Evolutionary conservation across 2,329 filamentous ascomycete species (phyloP).

Genomic region (Tolypocladium paradoxum): DNA sequence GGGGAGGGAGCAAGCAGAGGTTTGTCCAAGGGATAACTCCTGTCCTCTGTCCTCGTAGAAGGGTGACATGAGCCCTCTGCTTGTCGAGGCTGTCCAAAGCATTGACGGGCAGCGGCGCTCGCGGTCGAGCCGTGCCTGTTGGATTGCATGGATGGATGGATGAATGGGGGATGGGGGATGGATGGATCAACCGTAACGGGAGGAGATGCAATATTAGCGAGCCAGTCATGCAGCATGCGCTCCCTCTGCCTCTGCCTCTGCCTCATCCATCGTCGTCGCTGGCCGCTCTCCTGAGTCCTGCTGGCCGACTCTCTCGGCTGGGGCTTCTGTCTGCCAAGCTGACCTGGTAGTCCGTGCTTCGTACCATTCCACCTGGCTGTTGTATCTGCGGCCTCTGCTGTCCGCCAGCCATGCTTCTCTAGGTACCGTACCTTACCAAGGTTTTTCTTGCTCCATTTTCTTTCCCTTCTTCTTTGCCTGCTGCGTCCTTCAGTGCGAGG

Average conservation of each 20-base stretch:
- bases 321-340: neutral
- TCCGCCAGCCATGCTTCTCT: neutral
- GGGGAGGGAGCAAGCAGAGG: neutral
- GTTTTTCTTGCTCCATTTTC: neutral
- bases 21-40: neutral
- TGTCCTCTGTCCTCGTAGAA: neutral
- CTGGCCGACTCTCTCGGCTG: neutral
- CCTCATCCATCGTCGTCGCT: neutral
- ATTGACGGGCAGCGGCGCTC: neutral
- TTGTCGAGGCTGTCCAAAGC: neutral
- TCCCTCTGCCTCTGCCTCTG: neutral
- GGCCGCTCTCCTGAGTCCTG: no score
- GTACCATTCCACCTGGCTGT: neutral
- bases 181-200: neutral
- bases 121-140: neutral
- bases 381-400: neutral
- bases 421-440: neutral
- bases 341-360: neutral
- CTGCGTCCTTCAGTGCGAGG: neutral
- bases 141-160: neutral
- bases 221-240: neutral
- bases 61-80: no score
- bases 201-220: neutral
- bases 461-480: neutral
- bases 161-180: neutral